A percentile compares a stretch with the other conserved stretches of the same genome.
Evolutionary conservation across 208 protist species (phyloP).

Genomic region (Trypanosomatidae sp.): DNA sequence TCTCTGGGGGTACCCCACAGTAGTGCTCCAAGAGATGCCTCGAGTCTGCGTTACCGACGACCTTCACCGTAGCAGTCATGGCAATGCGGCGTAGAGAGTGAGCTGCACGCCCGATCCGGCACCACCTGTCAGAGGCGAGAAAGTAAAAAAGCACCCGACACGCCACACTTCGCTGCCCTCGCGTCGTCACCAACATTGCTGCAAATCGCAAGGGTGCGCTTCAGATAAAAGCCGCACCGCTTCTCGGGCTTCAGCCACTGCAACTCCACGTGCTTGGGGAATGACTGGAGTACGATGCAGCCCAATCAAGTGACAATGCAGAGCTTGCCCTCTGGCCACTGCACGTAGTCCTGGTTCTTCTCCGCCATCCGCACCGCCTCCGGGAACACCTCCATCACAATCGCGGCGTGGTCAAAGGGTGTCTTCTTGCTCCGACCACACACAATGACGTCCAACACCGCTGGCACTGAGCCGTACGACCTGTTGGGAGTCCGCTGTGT

Average conservation of each 20-base stretch:
- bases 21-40: slow-evolving; percentile 63
- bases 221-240: slow-evolving; percentile 60
- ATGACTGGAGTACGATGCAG: slow-evolving; percentile 43
- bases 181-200: slow-evolving; percentile 33
- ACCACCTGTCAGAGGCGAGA: slow-evolving; percentile 81
- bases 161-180: slow-evolving; percentile 35
- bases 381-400: slow-evolving; percentile 44
- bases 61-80: slow-evolving; percentile 59
- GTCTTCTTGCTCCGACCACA: slow-evolving; percentile 44
- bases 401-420: slow-evolving; percentile 62
- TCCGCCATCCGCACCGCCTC: slow-evolving; percentile 53
- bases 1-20: slow-evolving; percentile 67
- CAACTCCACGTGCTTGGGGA: slow-evolving; percentile 44
- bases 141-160: slow-evolving; percentile 74
- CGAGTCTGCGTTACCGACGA: slow-evolving; percentile 54
- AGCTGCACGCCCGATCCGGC: slow-evolving; percentile 54
- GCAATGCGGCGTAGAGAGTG: slow-evolving; percentile 66
- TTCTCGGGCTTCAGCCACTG: slow-evolving; percentile 50
- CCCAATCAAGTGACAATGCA: slow-evolving; percentile 44
- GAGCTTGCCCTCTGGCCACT: slow-evolving; percentile 49
- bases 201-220: slow-evolving; percentile 45
- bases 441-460: slow-evolving; percentile 58
- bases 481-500: slow-evolving; percentile 40
- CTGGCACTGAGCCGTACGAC: slow-evolving; percentile 20
- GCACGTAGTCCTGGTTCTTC: slow-evolving; percentile 69